phyloP scores from a whole-genome alignment of 1,139 yeast genomes.

The Debaryomycetaceae sp. region DNA sequence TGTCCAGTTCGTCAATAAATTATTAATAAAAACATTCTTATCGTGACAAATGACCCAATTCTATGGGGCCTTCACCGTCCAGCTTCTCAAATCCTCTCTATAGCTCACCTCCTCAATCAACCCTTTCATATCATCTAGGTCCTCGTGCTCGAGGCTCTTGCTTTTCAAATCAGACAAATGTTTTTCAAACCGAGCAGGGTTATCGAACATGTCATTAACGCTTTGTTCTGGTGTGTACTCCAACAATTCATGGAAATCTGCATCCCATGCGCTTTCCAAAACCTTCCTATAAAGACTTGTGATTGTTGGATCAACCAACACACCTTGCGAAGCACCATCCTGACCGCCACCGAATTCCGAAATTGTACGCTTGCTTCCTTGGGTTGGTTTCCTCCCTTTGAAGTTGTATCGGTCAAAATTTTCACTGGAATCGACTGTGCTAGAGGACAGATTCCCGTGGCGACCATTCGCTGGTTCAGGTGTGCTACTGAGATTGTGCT shows the following conservation, averaged over 20 bases:
- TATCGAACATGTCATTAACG: constrained; percentile 66
- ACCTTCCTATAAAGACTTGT: constrained; percentile 56
- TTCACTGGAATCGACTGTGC: constrained; percentile 1
- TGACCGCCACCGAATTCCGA: not conserved
- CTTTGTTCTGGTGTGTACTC: constrained; percentile 72
- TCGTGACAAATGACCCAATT: not conserved
- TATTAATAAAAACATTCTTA: too few relatives aligned
- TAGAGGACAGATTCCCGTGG: not conserved
- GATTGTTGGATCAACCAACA: constrained; percentile 48
- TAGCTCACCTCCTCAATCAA: constrained; percentile 36
- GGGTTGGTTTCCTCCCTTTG: not conserved
- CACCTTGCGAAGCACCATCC: not conserved
- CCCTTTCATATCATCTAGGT: constrained; percentile 41
- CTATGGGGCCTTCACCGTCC: constrained; percentile 25
- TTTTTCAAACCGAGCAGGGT: constrained; percentile 57
- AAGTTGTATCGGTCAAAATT: not conserved
- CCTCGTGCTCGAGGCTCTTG: not conserved
- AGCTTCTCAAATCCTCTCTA: constrained; percentile 45
- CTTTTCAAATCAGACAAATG: not conserved
- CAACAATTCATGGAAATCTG: constrained; percentile 52
- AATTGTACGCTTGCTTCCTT: not conserved
- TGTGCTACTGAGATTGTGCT: constrained; percentile 25
- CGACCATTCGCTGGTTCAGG: not conserved
- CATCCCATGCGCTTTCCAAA: constrained; percentile 75
- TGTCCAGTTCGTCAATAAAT: too few relatives aligned